phyloP scores from a whole-genome alignment of 106 monocot genomes.

The Dioscorea alata region DNA sequence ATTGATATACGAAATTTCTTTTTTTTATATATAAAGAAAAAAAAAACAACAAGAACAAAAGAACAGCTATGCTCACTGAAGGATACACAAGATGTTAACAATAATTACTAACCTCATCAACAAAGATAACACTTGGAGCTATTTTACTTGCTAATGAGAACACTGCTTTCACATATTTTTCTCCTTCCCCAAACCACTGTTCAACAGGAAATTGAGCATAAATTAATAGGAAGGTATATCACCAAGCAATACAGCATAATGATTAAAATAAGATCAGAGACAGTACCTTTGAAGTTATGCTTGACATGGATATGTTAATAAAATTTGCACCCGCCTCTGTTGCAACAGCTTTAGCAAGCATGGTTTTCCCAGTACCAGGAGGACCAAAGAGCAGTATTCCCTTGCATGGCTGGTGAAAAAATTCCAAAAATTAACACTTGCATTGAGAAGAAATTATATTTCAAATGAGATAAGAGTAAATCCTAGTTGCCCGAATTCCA shows the following conservation, averaged over 20 bases:
- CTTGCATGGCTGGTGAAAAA: conserved; percentile 69
- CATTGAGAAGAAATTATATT: too few relatives aligned
- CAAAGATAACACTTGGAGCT: conserved; percentile 95
- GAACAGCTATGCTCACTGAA: too few relatives aligned
- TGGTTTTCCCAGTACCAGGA: conserved; percentile 97
- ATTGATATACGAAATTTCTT: background rate
- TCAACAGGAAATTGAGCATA: conserved; percentile 3
- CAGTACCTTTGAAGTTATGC: conserved; percentile 93
- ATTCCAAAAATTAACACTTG: background rate
- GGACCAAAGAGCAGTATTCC: conserved; percentile 97
- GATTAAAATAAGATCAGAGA: background rate
- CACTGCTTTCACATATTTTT: conserved; percentile 98
- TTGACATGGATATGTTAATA: conserved; percentile 99
- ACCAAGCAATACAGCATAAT: background rate
- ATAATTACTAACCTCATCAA: conserved; percentile 75
- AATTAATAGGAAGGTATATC: background rate
- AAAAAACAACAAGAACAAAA: background rate
- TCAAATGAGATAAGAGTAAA: too few relatives aligned
- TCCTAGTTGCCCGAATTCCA: too few relatives aligned
- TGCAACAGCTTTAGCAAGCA: conserved; percentile 98
- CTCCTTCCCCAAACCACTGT: conserved; percentile 99
- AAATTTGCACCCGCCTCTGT: conserved; percentile 97
- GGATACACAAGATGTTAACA: background rate
- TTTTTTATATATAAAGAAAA: background rate
- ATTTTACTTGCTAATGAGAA: conserved; percentile 98